phyloP scores from a whole-genome alignment of 768 basidiomycete genomes.

The Lactarius hengduanensis region DNA sequence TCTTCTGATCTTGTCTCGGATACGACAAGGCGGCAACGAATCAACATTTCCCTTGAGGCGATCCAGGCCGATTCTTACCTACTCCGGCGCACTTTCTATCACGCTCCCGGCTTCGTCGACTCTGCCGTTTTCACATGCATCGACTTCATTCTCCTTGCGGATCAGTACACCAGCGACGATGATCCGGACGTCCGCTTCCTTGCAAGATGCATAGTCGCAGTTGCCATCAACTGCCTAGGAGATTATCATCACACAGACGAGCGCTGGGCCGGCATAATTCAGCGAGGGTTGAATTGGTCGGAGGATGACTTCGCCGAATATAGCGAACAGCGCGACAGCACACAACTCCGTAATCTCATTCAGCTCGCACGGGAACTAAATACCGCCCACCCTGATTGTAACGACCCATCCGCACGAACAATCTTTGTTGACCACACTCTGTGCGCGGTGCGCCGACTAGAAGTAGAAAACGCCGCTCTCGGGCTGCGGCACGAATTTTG shows the following conservation, averaged over 20 bases:
- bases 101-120: neutral
- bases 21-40: neutral
- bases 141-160: conserved; percentile 14
- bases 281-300: neutral
- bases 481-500: conserved; percentile 1
- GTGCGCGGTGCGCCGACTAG: neutral
- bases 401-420: neutral
- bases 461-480: neutral
- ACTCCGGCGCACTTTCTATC: conserved; percentile 11
- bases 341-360: neutral
- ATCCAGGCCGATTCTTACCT: conserved; percentile 8
- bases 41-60: neutral
- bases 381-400: neutral
- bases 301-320: neutral
- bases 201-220: conserved; percentile 5
- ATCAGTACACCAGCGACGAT: neutral
- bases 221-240: neutral
- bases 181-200: neutral
- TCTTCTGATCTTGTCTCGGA: conserved; percentile 12
- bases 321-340: neutral
- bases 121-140: conserved; percentile 3
- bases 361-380: neutral
- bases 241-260: neutral
- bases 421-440: neutral
- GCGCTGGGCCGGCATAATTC: neutral